These are phyloP conservation scores for Neurospora sp. DNA, from an alignment of 2,329 filamentous ascomycete species.

Conservation along the genomic window DNA sequence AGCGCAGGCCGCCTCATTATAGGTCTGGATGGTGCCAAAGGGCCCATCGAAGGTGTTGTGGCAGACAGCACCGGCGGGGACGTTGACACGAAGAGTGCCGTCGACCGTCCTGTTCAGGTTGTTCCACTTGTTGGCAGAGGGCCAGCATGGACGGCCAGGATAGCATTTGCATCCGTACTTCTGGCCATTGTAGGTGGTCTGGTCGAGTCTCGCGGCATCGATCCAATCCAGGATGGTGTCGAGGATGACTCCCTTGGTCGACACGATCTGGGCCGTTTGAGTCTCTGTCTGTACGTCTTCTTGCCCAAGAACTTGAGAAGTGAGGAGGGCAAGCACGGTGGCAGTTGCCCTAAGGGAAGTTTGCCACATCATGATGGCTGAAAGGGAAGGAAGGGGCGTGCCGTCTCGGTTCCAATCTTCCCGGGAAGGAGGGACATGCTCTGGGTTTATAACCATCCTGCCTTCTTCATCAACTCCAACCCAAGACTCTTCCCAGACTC, in stretches of 20 bases:
- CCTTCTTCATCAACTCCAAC: background rate
- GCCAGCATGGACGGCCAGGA: constrained; percentile 17
- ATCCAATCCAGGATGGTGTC: constrained; percentile 8
- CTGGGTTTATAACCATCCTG: background rate
- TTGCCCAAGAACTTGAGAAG: background rate
- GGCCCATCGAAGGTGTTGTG: constrained; percentile 27
- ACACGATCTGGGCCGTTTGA: background rate
- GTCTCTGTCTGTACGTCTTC: background rate
- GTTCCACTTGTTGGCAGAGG: constrained; percentile 12
- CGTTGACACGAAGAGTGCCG: constrained; percentile 23
- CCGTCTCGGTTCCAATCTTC: background rate
- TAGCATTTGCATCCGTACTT: constrained; percentile 19
- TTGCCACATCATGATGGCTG: background rate
- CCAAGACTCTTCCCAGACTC: background rate
- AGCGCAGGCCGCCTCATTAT: constrained; percentile 24
- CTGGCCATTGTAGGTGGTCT: constrained; percentile 5
- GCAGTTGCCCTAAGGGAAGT: background rate
- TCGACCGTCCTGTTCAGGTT: constrained; percentile 24
- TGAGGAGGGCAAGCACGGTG: background rate
- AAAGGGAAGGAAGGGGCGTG: background rate
- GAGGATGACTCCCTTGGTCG: background rate
- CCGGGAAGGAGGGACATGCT: background rate
- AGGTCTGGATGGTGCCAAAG: constrained; percentile 25
- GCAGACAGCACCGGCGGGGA: constrained; percentile 23
- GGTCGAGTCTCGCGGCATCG: constrained; percentile 5